Conservation (phyloP, 2,329 filamentous ascomycete species). For the Elsinoe australis region DNA sequence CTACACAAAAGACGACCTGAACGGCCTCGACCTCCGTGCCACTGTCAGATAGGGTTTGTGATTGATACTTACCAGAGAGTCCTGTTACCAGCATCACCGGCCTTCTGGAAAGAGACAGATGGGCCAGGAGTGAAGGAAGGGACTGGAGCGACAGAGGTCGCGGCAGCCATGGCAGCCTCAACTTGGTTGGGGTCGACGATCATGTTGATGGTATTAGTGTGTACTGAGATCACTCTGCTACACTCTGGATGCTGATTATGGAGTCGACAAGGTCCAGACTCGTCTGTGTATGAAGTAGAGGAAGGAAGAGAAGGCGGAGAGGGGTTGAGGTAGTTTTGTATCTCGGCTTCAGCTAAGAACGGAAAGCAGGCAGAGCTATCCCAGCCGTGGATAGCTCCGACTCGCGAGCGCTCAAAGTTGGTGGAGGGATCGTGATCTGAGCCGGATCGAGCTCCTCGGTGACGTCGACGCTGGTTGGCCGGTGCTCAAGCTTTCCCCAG, state of each 20-base stretch:
- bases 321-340: slow-evolving; percentile 17
- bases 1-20: too few species aligned
- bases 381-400: neutral
- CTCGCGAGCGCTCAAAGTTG: slow-evolving; percentile 1
- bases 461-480: slow-evolving; percentile 15
- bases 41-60: too few species aligned
- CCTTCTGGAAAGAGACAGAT: slow-evolving; percentile 35
- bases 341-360: slow-evolving; percentile 1
- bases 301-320: slow-evolving; percentile 1
- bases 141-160: slow-evolving; percentile 26
- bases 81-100: slow-evolving; percentile 36
- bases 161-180: slow-evolving; percentile 32
- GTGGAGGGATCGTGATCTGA: slow-evolving; percentile 15
- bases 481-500: slow-evolving; percentile 18
- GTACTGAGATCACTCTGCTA: neutral
- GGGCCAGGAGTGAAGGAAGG: slow-evolving; percentile 38
- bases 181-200: slow-evolving; percentile 41
- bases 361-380: slow-evolving; percentile 9
- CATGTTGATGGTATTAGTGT: slow-evolving; percentile 31
- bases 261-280: slow-evolving; percentile 14
- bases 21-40: too few species aligned
- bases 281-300: neutral
- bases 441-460: slow-evolving; percentile 7
- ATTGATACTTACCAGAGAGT: slow-evolving; percentile 41
- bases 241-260: neutral